Base-by-base conservation (phyloP, 208 protist genomes). In the Trypanosoma scelopori region DNA sequence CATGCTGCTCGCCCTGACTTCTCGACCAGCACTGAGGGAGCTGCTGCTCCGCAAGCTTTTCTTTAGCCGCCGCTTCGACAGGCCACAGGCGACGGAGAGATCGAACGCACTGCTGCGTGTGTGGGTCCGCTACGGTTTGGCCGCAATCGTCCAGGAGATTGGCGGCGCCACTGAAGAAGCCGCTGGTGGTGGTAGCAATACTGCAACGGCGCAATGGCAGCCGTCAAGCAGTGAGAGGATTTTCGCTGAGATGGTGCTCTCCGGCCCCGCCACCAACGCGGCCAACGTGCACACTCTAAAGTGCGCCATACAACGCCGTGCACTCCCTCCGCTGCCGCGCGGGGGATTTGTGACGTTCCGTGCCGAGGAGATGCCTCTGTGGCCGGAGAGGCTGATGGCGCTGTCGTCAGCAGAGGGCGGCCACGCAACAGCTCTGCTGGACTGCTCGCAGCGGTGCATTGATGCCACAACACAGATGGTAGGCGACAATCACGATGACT, bases 371-470 rank as follows among this genome's bases (percentile, higher is more conserved):
- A 49, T 57, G 47, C n/a, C 55, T 0, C n/a, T 62, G 51, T 79
- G 77, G 72, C 58, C 55, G 16, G 55, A 76, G 9, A 80, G 74
- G 48, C 25, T 76, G 47, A 59, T 62, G 55, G 46, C 71, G 22
- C 52, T 78, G 16, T 7, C 49, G 4, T 59, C 70, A 22, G 55
- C 61, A 12, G 50, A 37, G 35, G 30, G 39, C 30, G 30, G 55
- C 35, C n/a, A 74, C 15, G 75, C 71, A 1, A 82, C 81, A 0
- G 69, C 84, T 20, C 47, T 92, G 23, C 63, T 89, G 12, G 86
- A 92, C 69, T 81, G 81, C 50, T 87, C 82, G 11, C 61, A 70
- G 6, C 55, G 39, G 18, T 69, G 58, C 39, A 47, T 88, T 7
- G 32, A 47, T 27, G 60, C 71, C 7, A 89, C 82, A 28, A 20